Evolutionary conservation across 2,329 filamentous ascomycete genomes (phyloP), one percentile per base, ranked within the genome.

Genomic region (Simplicillium sp.): DNA sequence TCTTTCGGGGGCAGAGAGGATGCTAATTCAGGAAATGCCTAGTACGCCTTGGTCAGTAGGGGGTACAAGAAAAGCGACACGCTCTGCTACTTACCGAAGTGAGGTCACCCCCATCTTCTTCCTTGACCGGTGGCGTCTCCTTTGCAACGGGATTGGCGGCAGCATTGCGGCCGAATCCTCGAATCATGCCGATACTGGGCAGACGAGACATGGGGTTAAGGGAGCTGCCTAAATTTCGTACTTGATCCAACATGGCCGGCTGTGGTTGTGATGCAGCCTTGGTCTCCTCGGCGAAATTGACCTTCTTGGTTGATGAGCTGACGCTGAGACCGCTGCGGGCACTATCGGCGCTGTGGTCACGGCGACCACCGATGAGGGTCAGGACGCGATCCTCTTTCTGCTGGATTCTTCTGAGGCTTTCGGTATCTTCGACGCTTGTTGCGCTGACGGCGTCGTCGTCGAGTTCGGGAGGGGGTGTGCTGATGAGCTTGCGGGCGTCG

Each of bases 401-500:
- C 25, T 48, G 47, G 34, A 49, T 53, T 56, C 35, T 57, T 58
- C 11, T 41, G 41, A 7, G 46, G 48, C 11, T 11, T 5, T 63
- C 60, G 11, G 48, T 41, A 25, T 67, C 62, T 9, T 66, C 61
- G 3, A 50, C 50, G 48, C 68, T 75, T 33, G 71, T 65, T 31
- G 73, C 79, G 51, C 74, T 76, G n/a, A 72, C 65, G 8, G 75
- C 78, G 42, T 78, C 76, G 31, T 78, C 74, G 6, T 80, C 76
- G 31, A 82, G 78, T 3, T 80, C 77, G 0, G 65, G 73, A 12
- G 78, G 68, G 29, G 83, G 79, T 1, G 84, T 84, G 53, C 80
- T 85, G 47, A 98, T 84, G 11, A 98, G 75, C 57, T 88, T 90
- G 36, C 88, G 76, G 13, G 90, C 92, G 54, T 98, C 92, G 51